Percentiles rank a stretch among this genome's conserved stretches.
Evolutionary conservation across 1,139 yeast species (phyloP).

Genomic region (Candida dubliniensis): DNA sequence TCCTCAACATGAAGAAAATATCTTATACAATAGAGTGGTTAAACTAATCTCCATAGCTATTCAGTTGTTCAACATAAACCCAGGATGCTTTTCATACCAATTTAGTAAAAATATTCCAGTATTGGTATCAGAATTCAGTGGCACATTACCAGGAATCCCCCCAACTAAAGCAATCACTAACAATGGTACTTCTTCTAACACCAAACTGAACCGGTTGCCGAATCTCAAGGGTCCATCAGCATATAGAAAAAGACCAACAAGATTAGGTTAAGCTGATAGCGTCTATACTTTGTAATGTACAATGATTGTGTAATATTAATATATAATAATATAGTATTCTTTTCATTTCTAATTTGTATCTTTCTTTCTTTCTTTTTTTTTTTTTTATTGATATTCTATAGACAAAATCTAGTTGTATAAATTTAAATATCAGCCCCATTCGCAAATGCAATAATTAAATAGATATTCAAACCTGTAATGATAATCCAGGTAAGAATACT

Average conservation of each 20-base stretch:
- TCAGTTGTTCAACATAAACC: constrained; percentile 26
- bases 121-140: constrained; percentile 70
- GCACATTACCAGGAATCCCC: constrained; percentile 70
- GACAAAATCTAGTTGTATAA: background rate
- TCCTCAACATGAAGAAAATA: constrained; percentile 31
- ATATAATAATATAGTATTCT: constrained; percentile 2
- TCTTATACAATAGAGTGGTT: constrained; percentile 43
- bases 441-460: constrained; percentile 66
- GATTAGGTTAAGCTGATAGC: background rate
- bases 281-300: background rate
- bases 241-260: constrained; percentile 34
- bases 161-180: constrained; percentile 13
- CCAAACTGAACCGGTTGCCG: constrained; percentile 33
- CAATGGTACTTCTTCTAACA: background rate
- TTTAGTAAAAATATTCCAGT: constrained; percentile 60
- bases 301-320: constrained; percentile 1
- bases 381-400: background rate
- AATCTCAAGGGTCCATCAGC: constrained; percentile 37
- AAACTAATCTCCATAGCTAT: constrained; percentile 34
- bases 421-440: constrained; percentile 63
- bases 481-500: constrained; percentile 68
- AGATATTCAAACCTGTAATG: constrained; percentile 72
- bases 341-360: background rate
- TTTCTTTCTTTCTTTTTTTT: background rate
- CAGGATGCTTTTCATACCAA: constrained; percentile 31